phyloP scores from a whole-genome alignment of 2,329 filamentous ascomycete genomes.

The Botrytis tulipae region DNA sequence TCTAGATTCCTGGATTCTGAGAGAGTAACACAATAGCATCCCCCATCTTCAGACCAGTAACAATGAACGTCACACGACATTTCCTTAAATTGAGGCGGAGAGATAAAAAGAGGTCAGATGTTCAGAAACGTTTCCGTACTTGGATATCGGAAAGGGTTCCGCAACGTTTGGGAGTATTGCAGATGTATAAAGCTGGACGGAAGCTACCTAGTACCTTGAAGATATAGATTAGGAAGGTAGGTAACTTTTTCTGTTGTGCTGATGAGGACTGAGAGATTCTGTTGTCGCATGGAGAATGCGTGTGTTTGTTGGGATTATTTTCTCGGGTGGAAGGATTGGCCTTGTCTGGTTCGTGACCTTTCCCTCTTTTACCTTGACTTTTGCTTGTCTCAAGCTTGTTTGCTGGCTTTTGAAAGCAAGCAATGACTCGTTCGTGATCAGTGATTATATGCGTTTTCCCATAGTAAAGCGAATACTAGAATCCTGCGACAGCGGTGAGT shows the following conservation, averaged over 20 bases:
- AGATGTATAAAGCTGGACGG: not conserved
- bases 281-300: constrained; percentile 4
- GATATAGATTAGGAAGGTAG: constrained; percentile 16
- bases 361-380: constrained; percentile 1
- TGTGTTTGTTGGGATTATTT: constrained; percentile 16
- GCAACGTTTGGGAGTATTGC: constrained; percentile 3
- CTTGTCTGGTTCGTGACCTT: not conserved
- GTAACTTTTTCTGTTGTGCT: constrained; percentile 6
- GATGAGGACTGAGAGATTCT: constrained; percentile 7
- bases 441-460: constrained; percentile 6
- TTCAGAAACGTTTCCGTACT: constrained; percentile 20
- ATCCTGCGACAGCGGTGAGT: constrained; percentile 17
- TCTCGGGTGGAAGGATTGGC: constrained; percentile 8
- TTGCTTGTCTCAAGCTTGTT: not conserved
- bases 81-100: constrained; percentile 2
- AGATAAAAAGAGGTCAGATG: constrained; percentile 20
- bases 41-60: not conserved
- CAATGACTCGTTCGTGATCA: constrained; percentile 17
- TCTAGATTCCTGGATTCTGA: not conserved
- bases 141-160: constrained; percentile 16
- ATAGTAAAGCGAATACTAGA: not conserved
- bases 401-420: not conserved
- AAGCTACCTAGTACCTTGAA: not conserved
- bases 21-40: not conserved
- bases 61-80: constrained; percentile 14